Conservation (phyloP, 2,329 filamentous ascomycete species). For the Aspergillus japonicus region DNA sequence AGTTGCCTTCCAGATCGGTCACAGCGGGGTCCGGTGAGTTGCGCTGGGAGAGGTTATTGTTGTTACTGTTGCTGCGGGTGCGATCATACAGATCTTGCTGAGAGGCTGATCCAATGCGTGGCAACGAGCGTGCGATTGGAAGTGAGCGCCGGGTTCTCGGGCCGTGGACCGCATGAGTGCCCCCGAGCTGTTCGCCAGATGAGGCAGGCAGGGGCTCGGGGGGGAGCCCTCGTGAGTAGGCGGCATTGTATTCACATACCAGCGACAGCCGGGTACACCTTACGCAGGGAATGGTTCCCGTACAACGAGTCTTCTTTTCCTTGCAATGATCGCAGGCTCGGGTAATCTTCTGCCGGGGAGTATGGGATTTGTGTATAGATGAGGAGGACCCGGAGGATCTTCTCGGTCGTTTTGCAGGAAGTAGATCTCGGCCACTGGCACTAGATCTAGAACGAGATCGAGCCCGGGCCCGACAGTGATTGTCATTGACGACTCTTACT, state of each 20-base stretch:
- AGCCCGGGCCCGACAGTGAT: no score
- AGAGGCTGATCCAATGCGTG: not conserved
- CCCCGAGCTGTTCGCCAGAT: slow-evolving; percentile 11
- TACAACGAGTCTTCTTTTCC: slow-evolving; percentile 40
- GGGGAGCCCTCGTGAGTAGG: slow-evolving; percentile 39
- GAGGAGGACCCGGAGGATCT: slow-evolving; percentile 26
- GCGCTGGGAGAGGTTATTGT: slow-evolving; percentile 20
- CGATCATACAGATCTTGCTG: slow-evolving; percentile 4
- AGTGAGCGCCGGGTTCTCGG: slow-evolving; percentile 8
- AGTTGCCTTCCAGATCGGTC: slow-evolving; percentile 55
- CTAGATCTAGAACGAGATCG: not conserved
- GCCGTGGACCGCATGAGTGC: not conserved
- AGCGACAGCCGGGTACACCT: slow-evolving; percentile 35
- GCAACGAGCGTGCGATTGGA: slow-evolving; percentile 4
- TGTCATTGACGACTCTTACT: not conserved
- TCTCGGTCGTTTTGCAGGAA: slow-evolving; percentile 26
- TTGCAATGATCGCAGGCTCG: slow-evolving; percentile 42
- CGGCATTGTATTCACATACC: slow-evolving; percentile 36
- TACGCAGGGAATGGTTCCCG: slow-evolving; percentile 37
- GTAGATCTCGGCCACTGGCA: not conserved
- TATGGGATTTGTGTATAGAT: slow-evolving; percentile 18
- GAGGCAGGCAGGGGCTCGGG: slow-evolving; percentile 31
- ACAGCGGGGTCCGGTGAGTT: slow-evolving; percentile 49
- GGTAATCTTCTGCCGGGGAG: slow-evolving; percentile 38
- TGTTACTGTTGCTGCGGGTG: slow-evolving; percentile 9